These are phyloP conservation scores for Leccinum variabile DNA, from an alignment of 1,284 basidiomycete species.

Conservation along the genomic window DNA sequence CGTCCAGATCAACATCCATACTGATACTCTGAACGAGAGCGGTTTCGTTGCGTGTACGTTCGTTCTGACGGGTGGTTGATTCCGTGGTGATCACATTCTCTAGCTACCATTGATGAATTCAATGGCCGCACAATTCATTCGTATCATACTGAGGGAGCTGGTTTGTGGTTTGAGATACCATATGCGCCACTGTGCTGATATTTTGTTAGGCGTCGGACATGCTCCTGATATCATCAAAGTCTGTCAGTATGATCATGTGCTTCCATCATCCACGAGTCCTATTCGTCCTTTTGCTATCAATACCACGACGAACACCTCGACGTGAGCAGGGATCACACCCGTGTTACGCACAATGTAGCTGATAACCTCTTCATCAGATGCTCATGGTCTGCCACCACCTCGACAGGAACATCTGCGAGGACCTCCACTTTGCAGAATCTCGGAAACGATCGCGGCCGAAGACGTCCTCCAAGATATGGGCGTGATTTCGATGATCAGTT, in stretches of 20 bases:
- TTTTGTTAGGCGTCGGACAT: slow-evolving; percentile 80
- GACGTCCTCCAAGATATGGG: slow-evolving; percentile 95
- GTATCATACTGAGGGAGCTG: slow-evolving; percentile 95
- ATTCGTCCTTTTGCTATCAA: slow-evolving; percentile 92
- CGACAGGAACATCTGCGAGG: slow-evolving; percentile 87
- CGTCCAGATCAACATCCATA: slow-evolving; percentile 97
- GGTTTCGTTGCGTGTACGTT: slow-evolving; percentile 85
- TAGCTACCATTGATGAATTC: slow-evolving; percentile 88
- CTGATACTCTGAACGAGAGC: slow-evolving; percentile 94
- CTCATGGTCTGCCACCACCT: slow-evolving; percentile 96
- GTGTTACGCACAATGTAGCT: not conserved
- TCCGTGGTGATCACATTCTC: slow-evolving; percentile 20
- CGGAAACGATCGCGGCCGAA: slow-evolving; percentile 97
- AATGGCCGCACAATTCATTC: slow-evolving; percentile 94
- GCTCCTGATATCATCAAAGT: slow-evolving; percentile 98
- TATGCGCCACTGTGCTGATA: slow-evolving; percentile 2
- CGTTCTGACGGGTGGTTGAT: not conserved
- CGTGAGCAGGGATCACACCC: slow-evolving; percentile 55
- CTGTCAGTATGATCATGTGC: slow-evolving; percentile 85
- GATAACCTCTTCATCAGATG: slow-evolving; percentile 59
- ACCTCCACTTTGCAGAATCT: slow-evolving; percentile 95
- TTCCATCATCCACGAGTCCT: slow-evolving; percentile 98
- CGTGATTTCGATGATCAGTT: slow-evolving; percentile 95
- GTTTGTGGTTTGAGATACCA: slow-evolving; percentile 40
- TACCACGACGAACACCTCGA: slow-evolving; percentile 96